Base-by-base conservation (phyloP, 2,329 filamentous ascomycete species). In the Neofusicoccum kwambonambiense region DNA sequence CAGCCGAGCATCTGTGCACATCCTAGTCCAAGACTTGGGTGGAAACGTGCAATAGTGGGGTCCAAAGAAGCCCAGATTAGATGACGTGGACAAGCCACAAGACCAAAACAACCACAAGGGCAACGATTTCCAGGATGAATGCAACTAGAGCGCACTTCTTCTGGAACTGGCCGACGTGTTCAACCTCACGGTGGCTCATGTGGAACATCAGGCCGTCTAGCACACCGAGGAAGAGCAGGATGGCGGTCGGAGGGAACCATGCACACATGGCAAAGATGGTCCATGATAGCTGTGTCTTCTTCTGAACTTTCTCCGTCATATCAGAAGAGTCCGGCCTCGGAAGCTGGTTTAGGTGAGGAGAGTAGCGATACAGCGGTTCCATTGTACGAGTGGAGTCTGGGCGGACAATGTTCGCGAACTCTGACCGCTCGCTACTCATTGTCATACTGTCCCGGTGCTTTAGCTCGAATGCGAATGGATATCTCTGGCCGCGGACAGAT, bases 141-240 rank as follows among this genome's bases (percentile, higher is more conserved):
- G 51, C 50, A 15, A 35, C 45, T 2, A 56, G 12, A 31, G 39
- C 50, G 3, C 15, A 45, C 61, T 64, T 64, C 41, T 64, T 64
- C 61, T 64, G 61, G 3, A 54, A 17, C 1, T 54, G 41, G 27
- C 41, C 50, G 9, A 64, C 50, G 49, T 39, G 39, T 13, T 47
- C 13, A 6, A 64, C 37, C 49, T 64, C 61, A 12, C 39, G 27
- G 12, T 41, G 17, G 6, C 49, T 56, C n/a, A 64, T 37, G 27
- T 64, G 51, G 41, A 54, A 54, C 51, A 57, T 64, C 34, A 64
- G n/a, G 41, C 31, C 13, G 42, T 64, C 51, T n/a, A 64, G 34
- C 5, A 22, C 15, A 5, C 62, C 62, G 2, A 57, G 13, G 51
- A 57, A 64, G 7, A 64, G 6, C 8, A 58, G 51, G 13, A 64